These are phyloP conservation scores for Solanum rostratum DNA, from an alignment of 257 asterid species.

Conservation along the genomic window DNA sequence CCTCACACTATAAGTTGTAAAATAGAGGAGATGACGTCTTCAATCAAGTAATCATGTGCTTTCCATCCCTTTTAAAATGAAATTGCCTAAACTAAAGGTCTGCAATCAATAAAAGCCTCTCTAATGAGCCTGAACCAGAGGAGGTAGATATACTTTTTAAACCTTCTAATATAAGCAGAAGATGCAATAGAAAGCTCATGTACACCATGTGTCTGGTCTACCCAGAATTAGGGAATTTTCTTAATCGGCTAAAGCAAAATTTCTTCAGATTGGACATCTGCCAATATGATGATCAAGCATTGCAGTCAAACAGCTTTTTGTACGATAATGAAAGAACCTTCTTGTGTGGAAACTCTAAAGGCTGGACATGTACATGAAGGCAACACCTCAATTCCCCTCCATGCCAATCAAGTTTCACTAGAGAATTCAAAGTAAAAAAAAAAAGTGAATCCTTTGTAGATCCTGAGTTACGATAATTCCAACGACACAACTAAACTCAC, in stretches of 20 bases:
- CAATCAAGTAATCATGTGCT: not conserved
- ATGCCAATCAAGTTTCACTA: not conserved
- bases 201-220: not conserved
- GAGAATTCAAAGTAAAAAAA: not conserved
- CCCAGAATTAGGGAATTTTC: not conserved
- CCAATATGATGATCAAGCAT: not conserved
- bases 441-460: not conserved
- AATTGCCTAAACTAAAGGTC: not conserved
- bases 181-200: not conserved
- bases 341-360: not conserved
- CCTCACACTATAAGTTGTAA: not conserved
- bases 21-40: not conserved
- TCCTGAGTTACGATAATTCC: not conserved
- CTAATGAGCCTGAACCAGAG: not conserved
- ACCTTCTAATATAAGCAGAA: not conserved
- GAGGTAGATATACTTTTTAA: not conserved
- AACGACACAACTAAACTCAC: not conserved
- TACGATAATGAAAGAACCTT: not conserved
- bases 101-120: not conserved
- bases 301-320: not conserved
- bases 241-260: not conserved
- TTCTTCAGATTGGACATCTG: not conserved
- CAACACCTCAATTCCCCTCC: not conserved
- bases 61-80: not conserved
- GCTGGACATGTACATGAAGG: not conserved